Base-by-base conservation (phyloP, 352 stramenopile species). In the Globisporangium mamillatum region DNA sequence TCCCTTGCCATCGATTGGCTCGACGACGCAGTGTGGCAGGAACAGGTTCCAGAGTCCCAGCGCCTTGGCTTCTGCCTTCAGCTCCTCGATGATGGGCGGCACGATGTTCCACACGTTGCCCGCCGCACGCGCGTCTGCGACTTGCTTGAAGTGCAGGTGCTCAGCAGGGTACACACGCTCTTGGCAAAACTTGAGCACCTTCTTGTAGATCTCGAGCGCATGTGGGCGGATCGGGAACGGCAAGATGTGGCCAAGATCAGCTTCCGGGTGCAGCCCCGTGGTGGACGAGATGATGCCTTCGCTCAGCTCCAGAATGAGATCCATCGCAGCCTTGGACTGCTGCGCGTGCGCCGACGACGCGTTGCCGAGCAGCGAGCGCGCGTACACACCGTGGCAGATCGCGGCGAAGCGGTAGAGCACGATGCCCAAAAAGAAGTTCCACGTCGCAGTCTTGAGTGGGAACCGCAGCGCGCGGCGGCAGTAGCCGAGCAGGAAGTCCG, bases 31-130 rank as follows among this genome's bases (percentile, higher is more conserved):
- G 68, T 86, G 68, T 41, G 86, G 92, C 25, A 98, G 66, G 65
- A 99, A 99, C 24, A 99, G 76, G 77, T 99, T 99, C 97, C 97
- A 99, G 4, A 99, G 82, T 4, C 94, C 95, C 4, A 97, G 71
- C 32, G 75, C 70, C 70, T 96, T 94, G 1, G 97, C 97, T 66
- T 98, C 83, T 4, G 44, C 56, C 80, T 99, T 98, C 2, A 99
- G 81, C 22, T 75, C 75, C 55, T 97, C 84, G 10, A 98, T 89
- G 61, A 97, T 92, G 27, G 86, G 81, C 16, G 96, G 93, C 53
- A 98, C 80, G 16, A 89, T 66, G 25, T 86, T 78, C 93, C 93
- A 98, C 20, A 79, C 73, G 22, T 82, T 75, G 16, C 80, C 80
- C n/a, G 75, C 71, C 1, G 81, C 71, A 4, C 81, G 76, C 22